phyloP scores from a whole-genome alignment of 306 rosid genomes.

The Mimosa bimucronata region DNA sequence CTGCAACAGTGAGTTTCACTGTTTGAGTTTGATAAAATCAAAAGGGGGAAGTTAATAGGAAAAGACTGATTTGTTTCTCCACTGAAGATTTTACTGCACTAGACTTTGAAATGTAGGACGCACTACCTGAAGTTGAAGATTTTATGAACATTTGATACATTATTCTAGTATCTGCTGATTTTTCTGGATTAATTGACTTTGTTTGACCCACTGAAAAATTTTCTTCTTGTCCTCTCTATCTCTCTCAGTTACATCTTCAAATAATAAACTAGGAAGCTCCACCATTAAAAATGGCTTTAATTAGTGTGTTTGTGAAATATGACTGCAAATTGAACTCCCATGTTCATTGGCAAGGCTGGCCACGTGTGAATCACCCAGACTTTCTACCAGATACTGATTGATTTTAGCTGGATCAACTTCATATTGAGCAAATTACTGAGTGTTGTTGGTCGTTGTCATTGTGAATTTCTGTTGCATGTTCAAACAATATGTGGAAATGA shows the following conservation, averaged over 20 bases:
- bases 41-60: background rate
- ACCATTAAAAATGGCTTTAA: background rate
- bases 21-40: background rate
- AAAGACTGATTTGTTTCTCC: background rate
- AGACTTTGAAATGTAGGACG: background rate
- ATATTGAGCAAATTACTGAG: background rate
- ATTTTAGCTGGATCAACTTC: background rate
- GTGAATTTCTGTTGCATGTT: background rate
- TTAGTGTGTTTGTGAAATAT: background rate
- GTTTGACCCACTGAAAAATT: background rate
- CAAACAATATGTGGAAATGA: background rate
- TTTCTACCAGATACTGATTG: background rate
- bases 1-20: background rate
- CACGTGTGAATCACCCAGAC: background rate
- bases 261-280: no score
- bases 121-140: background rate
- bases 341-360: background rate
- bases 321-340: background rate
- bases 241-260: background rate
- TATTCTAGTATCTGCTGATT: no score
- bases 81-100: background rate
- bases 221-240: background rate
- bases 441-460: background rate
- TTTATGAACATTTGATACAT: background rate
- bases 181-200: background rate